phyloP scores from a whole-genome alignment of 768 basidiomycete genomes.

The Leccinum arenicola region DNA sequence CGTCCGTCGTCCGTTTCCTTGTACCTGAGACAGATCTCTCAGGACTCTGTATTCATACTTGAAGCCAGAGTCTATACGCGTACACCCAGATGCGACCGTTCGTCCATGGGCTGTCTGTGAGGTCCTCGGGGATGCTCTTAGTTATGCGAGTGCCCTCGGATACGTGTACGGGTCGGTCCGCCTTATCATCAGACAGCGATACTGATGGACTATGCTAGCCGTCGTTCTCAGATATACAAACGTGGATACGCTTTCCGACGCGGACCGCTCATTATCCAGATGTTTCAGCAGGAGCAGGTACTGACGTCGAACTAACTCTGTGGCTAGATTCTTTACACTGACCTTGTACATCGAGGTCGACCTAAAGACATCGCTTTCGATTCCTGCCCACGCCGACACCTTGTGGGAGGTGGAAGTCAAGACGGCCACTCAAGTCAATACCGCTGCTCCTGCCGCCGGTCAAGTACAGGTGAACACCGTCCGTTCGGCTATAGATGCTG shows the following conservation, averaged over 20 bases:
- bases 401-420: slow-evolving; percentile 90
- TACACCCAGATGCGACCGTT: slow-evolving; percentile 84
- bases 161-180: slow-evolving; percentile 51
- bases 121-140: slow-evolving; percentile 74
- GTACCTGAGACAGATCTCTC: neutral
- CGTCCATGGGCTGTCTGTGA: slow-evolving; percentile 81
- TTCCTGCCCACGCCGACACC: slow-evolving; percentile 75
- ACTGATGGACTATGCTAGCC: slow-evolving; percentile 35
- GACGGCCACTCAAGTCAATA: slow-evolving; percentile 74
- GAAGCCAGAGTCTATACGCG: slow-evolving; percentile 80
- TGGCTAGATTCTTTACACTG: slow-evolving; percentile 2
- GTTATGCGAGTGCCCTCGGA: slow-evolving; percentile 78
- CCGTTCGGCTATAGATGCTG: slow-evolving; percentile 65
- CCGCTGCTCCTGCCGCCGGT: slow-evolving; percentile 40
- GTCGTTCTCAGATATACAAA: slow-evolving; percentile 77
- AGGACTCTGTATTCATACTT: slow-evolving; percentile 80
- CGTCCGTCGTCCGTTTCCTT: neutral
- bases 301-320: slow-evolving; percentile 1
- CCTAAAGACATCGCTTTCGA: slow-evolving; percentile 69
- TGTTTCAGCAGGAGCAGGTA: slow-evolving; percentile 86
- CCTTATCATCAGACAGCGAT: neutral
- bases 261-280: slow-evolving; percentile 68
- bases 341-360: slow-evolving; percentile 51
- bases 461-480: slow-evolving; percentile 65
- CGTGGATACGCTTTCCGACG: slow-evolving; percentile 75